Evolutionary conservation across 495 filamentous ascomycete species (phyloP).

Genomic region (Penicillium ucsense): DNA sequence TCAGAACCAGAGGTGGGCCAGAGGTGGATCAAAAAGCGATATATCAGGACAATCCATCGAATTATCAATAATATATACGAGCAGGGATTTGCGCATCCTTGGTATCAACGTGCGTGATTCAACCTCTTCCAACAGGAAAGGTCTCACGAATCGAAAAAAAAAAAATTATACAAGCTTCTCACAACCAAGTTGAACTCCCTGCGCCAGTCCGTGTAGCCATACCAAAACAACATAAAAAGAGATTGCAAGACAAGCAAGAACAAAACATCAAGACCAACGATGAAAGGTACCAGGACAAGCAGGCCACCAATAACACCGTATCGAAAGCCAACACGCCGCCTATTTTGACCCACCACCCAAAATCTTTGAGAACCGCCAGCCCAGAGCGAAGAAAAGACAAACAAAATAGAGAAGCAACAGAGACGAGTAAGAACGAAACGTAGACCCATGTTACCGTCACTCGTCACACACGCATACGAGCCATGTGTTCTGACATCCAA

Average conservation of each 20-base stretch:
- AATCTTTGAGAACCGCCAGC: constrained; percentile 7
- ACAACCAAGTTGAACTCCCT: neutral
- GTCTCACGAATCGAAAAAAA: neutral
- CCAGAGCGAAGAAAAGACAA: constrained; percentile 5
- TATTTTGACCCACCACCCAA: constrained; percentile 8
- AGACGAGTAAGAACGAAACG: no score
- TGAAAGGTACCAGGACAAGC: neutral
- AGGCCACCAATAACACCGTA: constrained; percentile 21
- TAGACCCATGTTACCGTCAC: constrained; percentile 5
- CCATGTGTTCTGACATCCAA: no score
- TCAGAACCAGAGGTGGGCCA: no score
- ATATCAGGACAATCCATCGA: neutral
- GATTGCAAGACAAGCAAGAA: neutral
- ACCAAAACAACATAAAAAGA: constrained; percentile 10
- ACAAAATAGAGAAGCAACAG: no score
- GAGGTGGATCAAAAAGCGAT: neutral
- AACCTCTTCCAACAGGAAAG: neutral
- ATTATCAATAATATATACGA: constrained; percentile 14
- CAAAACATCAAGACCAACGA: neutral
- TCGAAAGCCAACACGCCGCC: constrained; percentile 20
- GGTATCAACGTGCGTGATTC: constrained; percentile 13
- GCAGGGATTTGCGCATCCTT: constrained; percentile 5
- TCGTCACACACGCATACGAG: neutral
- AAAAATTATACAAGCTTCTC: constrained; percentile 4
- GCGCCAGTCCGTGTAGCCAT: constrained; percentile 27